Percentiles rank a stretch among this genome's conserved stretches.
phyloP scores from a whole-genome alignment of 768 basidiomycete genomes.

The Lentinula edodes region DNA sequence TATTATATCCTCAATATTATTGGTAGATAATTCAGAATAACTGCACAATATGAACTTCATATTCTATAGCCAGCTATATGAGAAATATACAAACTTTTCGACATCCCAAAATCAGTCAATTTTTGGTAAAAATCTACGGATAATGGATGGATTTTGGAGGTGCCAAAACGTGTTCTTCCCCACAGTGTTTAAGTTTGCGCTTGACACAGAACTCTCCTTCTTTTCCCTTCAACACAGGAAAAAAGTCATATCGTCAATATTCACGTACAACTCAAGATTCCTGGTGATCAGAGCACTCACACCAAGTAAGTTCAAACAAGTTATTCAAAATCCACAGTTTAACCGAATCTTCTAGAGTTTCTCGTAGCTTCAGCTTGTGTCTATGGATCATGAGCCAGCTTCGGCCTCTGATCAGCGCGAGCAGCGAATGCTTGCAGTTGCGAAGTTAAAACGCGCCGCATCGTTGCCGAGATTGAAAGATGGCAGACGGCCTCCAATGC shows the following conservation, averaged over 20 bases:
- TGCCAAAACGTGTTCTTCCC: no score
- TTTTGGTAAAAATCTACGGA: no score
- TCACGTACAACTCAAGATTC: background rate
- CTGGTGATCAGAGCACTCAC: background rate
- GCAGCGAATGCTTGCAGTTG: constrained; percentile 83
- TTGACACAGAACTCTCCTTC: background rate
- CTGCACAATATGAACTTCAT: no score
- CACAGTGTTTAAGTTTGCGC: background rate
- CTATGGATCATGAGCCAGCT: constrained; percentile 10
- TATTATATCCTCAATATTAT: no score
- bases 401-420: constrained; percentile 50
- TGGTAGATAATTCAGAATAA: no score
- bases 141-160: no score
- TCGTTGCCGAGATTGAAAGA: constrained; percentile 90
- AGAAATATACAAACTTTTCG: no score
- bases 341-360: background rate
- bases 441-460: constrained; percentile 87
- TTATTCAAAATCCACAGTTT: background rate
- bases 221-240: background rate
- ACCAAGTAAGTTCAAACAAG: background rate
- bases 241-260: background rate
- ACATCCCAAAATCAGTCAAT: no score
- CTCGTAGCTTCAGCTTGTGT: background rate
- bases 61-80: no score
- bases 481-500: constrained; percentile 84